Percentiles rank a stretch among this genome's conserved stretches.
phyloP scores from a whole-genome alignment of 2,329 filamentous ascomycete species.

The Fusarium brachygibbosum region DNA sequence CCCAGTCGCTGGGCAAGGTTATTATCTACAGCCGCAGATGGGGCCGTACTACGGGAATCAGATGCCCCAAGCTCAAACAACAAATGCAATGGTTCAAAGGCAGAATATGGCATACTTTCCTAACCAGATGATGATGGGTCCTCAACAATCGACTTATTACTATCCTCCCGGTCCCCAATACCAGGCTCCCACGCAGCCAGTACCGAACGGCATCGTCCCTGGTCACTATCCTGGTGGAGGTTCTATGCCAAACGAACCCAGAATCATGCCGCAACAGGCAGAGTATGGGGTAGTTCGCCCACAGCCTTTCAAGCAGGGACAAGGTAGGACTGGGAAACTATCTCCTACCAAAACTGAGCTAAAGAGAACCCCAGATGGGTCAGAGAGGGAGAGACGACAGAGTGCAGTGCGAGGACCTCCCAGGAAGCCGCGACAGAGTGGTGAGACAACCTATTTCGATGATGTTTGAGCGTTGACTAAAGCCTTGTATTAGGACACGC shows the following conservation, averaged over 20 bases:
- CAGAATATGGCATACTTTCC: conserved; percentile 61
- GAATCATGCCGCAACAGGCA: conserved; percentile 37
- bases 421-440: conserved; percentile 68
- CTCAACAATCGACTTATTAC: conserved; percentile 60
- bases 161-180: conserved; percentile 59
- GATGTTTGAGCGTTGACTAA: conserved; percentile 14
- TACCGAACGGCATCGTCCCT: conserved; percentile 53
- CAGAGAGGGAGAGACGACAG: conserved; percentile 43
- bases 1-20: conserved; percentile 58
- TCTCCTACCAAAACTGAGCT: conserved; percentile 29
- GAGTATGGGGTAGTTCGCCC: conserved; percentile 20
- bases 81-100: conserved; percentile 54
- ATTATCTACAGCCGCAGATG: conserved; percentile 62
- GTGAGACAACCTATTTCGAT: conserved; percentile 57
- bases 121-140: conserved; percentile 59
- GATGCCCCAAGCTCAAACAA: conserved; percentile 55
- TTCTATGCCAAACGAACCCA: conserved; percentile 46
- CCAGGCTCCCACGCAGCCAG: conserved; percentile 48
- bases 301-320: conserved; percentile 39
- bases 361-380: conserved; percentile 39
- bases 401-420: conserved; percentile 54
- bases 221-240: conserved; percentile 54
- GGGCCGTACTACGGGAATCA: conserved; percentile 61
- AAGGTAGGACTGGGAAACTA: conserved; percentile 43
- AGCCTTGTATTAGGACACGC: conserved; percentile 74